Base-by-base conservation (phyloP, 1,284 basidiomycete genomes). In the Wallemia hederae region DNA sequence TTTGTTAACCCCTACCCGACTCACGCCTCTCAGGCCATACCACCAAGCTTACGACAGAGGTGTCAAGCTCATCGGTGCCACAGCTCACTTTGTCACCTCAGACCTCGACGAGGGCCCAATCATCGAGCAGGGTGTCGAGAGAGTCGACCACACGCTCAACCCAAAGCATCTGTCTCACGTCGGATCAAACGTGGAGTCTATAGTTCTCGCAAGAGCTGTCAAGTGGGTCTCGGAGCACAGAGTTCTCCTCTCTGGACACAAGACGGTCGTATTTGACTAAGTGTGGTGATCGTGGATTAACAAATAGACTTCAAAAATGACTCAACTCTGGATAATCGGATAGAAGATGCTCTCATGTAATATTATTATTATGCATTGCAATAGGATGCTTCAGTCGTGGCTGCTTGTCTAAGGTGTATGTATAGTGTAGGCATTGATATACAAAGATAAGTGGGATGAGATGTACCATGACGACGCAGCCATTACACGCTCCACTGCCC, bases 91-190 rank as follows among this genome's bases (percentile, higher is more conserved):
- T 60, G 68, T 68, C 19, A 69, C 68, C 0, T 60, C 63, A 31
- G 68, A 68, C 58, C 60, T 69, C 27, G 68, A 69, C 60, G 68
- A 69, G 34, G 68, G 68, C 11, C 68, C 68, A 1, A 69, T 69
- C 59, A 69, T 69, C 59, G 67, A 68, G 60, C 68, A 69, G 63
- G 68, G 63, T 15, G 65, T 67, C 11, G 66, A 68, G 61, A 61
- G 66, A 24, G 68, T 69, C 59, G 63, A 62, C 24, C 68, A 69
- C 58, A 64, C 66, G 2, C 62, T 65, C 63, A 63, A 64, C 3
- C 68, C 68, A 0, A 61, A 62, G 1, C 65, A 67, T 33, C 62
- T 69, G 25, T 65, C 66, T 3, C 62, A 65, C 60, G 65, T 64
- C 19, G 68, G 68, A 0, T 60, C 64, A 1, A 66, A 69, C 60